These are phyloP conservation scores for Globisporangium sylvaticum DNA, from an alignment of 352 stramenopile species.

Conservation along the genomic window DNA sequence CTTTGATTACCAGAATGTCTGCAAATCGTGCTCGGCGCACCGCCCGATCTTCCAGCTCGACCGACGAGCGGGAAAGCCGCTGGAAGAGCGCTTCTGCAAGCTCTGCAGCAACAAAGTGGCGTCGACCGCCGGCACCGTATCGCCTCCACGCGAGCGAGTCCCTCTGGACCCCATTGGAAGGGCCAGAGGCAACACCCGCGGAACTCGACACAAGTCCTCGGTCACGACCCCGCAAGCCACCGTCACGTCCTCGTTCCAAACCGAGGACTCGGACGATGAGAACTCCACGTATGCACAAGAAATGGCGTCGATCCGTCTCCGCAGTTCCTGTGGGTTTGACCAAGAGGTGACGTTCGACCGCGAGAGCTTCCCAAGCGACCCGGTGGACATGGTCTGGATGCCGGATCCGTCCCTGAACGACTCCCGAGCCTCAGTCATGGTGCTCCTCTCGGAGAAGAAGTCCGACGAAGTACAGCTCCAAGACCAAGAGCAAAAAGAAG, in stretches of 20 bases:
- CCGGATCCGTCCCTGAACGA: conserved; percentile 10
- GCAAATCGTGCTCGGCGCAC: conserved; percentile 7
- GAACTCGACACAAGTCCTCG: neutral
- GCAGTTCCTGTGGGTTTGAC: neutral
- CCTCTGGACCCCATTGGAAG: conserved; percentile 7
- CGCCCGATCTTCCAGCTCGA: conserved; percentile 6
- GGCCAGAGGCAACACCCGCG: neutral
- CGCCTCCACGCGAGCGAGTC: neutral
- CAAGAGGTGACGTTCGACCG: conserved; percentile 3
- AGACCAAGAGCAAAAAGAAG: neutral
- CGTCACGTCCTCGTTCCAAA: conserved; percentile 9
- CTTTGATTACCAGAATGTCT: neutral
- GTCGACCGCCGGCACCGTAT: neutral
- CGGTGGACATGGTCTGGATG: conserved; percentile 10
- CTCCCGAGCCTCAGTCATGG: neutral
- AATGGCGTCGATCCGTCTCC: neutral
- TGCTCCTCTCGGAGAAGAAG: neutral
- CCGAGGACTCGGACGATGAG: conserved; percentile 5
- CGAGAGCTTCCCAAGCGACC: conserved; percentile 4
- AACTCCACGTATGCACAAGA: neutral
- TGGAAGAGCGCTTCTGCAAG: conserved; percentile 11
- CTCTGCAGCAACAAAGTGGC: conserved; percentile 12
- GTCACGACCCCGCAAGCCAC: neutral
- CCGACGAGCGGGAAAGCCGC: neutral
- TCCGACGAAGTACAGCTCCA: neutral